These are phyloP conservation scores for Anacardium occidentale DNA, from an alignment of 345 rosid genomes.

Conservation along the genomic window DNA sequence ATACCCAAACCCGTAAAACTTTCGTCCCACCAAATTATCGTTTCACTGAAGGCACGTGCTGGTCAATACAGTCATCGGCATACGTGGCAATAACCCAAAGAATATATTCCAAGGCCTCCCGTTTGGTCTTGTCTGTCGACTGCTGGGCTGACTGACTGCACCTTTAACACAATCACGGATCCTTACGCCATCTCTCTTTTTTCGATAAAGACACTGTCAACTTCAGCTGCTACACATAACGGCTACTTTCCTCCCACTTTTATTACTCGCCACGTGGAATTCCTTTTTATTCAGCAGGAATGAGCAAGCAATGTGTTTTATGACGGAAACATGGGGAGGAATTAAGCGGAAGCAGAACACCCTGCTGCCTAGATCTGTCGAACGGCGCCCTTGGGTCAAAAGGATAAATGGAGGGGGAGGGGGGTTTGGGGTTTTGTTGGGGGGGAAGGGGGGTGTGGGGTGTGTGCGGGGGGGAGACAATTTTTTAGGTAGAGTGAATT, in stretches of 20 bases:
- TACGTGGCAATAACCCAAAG: slow-evolving; percentile 29
- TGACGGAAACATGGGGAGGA: too few species aligned
- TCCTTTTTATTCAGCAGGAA: slow-evolving; percentile 41
- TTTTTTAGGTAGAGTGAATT: too few species aligned
- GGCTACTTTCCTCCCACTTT: slow-evolving; percentile 41
- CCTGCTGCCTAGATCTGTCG: neutral
- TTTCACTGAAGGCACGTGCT: too few species aligned
- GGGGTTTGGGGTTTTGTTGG: too few species aligned
- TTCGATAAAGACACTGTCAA: slow-evolving; percentile 20
- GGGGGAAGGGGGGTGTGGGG: too few species aligned
- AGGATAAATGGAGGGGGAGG: neutral
- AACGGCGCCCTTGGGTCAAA: slow-evolving; percentile 31
- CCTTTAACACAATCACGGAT: slow-evolving; percentile 15
- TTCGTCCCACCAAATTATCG: slow-evolving; percentile 26
- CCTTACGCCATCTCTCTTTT: slow-evolving; percentile 25
- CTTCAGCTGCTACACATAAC: slow-evolving; percentile 33
- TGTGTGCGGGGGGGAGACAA: too few species aligned
- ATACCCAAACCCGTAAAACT: slow-evolving; percentile 5
- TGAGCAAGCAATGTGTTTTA: slow-evolving; percentile 11
- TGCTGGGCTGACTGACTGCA: neutral
- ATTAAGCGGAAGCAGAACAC: too few species aligned
- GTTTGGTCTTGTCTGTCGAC: neutral
- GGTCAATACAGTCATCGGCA: slow-evolving; percentile 26
- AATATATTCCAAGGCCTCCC: neutral
- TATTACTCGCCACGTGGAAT: slow-evolving; percentile 39